phyloP scores from a whole-genome alignment of 805 yeast genomes.

The Zygoascus tannicola region DNA sequence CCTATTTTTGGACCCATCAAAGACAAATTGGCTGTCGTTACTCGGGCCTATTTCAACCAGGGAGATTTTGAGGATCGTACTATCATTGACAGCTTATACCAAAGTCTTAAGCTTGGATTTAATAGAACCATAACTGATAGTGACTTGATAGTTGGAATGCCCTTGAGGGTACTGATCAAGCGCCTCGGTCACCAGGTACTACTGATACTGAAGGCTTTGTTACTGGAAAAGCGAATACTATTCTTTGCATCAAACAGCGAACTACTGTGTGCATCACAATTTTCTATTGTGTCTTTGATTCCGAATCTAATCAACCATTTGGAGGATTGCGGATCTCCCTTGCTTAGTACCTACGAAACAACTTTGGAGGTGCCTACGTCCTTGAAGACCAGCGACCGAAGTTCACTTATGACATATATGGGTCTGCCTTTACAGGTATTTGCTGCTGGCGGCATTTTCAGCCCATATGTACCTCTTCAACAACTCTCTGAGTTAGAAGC shows the following conservation, averaged over 20 bases:
- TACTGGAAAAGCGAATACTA: slow-evolving; percentile 65
- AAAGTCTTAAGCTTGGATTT: slow-evolving; percentile 38
- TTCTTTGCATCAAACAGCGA: slow-evolving; percentile 78
- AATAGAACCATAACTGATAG: slow-evolving; percentile 36
- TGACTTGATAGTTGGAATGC: slow-evolving; percentile 65
- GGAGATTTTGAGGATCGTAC: slow-evolving; percentile 61
- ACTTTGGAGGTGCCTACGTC: slow-evolving; percentile 51
- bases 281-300: slow-evolving; percentile 70
- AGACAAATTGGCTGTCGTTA: slow-evolving; percentile 83
- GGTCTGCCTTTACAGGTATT: slow-evolving; percentile 86
- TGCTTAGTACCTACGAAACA: slow-evolving; percentile 44
- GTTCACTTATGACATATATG: slow-evolving; percentile 64
- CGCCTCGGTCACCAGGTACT: slow-evolving; percentile 52
- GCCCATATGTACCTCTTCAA: slow-evolving; percentile 90
- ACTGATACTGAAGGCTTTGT: slow-evolving; percentile 62
- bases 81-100: slow-evolving; percentile 60
- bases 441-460: slow-evolving; percentile 78
- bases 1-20: slow-evolving; percentile 80
- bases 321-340: slow-evolving; percentile 73
- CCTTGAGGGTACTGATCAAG: slow-evolving; percentile 53
- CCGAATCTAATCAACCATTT: slow-evolving; percentile 70
- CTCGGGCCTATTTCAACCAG: slow-evolving; percentile 78
- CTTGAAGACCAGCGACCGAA: slow-evolving; percentile 67
- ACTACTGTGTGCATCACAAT: slow-evolving; percentile 70
- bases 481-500: slow-evolving; percentile 67